Conservation (phyloP, 768 basidiomycete species). For the Suillus decipiens region DNA sequence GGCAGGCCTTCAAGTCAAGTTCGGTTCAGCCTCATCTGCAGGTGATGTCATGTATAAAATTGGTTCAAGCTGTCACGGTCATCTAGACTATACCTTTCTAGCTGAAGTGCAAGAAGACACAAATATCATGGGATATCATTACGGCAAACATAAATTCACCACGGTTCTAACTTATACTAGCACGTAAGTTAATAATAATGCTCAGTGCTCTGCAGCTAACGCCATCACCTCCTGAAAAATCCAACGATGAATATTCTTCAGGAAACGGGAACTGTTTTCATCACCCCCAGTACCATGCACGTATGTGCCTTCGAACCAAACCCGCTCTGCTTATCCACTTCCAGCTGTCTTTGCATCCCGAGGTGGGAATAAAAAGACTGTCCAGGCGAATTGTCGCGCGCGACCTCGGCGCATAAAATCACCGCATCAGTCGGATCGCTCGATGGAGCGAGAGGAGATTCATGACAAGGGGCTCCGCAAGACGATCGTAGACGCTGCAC, state of each 20-base stretch:
- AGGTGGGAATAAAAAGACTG: constrained; percentile 30
- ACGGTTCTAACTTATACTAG: neutral
- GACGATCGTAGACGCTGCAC: constrained; percentile 27
- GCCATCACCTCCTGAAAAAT: neutral
- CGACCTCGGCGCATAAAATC: constrained; percentile 31
- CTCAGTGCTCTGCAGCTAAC: neutral
- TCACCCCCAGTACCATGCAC: constrained; percentile 28
- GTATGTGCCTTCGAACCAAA: constrained; percentile 23
- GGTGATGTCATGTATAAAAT: neutral
- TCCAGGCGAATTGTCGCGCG: constrained; percentile 26
- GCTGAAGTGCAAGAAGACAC: neutral
- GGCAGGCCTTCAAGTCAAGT: neutral
- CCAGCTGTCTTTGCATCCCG: constrained; percentile 29
- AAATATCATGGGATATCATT: neutral
- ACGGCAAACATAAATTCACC: neutral
- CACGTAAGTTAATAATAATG: neutral
- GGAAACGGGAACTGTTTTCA: constrained; percentile 10
- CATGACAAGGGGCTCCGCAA: neutral
- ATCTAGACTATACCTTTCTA: neutral
- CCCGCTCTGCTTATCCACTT: constrained; percentile 12
- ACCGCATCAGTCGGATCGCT: constrained; percentile 18
- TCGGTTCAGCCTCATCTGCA: neutral
- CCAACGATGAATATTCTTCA: neutral
- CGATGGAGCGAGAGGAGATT: neutral
- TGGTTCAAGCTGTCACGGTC: neutral